Base-by-base conservation (phyloP, 148 eudicot species). In the Cornus controversa region DNA sequence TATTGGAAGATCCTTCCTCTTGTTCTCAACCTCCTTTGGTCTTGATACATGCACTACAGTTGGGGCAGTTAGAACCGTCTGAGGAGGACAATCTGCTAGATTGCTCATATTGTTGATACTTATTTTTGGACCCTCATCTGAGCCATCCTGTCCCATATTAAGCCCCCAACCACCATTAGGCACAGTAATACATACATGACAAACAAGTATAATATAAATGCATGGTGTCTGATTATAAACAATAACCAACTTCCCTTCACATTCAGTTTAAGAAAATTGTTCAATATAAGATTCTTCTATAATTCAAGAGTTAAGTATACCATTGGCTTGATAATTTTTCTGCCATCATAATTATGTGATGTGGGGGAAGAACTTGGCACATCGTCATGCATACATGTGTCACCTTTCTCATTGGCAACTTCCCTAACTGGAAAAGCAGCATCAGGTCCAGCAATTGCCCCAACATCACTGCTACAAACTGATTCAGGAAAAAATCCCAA, bases 1-100 rank as follows among this genome's bases (percentile, higher is more conserved):
- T 65, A 96, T 92, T 11, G 99, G 99, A 71, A 96, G 95, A 69
- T 90, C 93, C 82, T 78, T 87, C 79, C 99, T 90, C 45, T 77
- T 84, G 34, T 73, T 72, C 78, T 91, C 90, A 70, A 93, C 88
- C 76, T 91, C 97, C 79, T 82, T 81, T 65, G 97, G 97, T 66
- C 99, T 89, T 78, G 88, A 83, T n/a, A 96, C 97, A 70, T 82
- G 92, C 63, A 96, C 92, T 65, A 93, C 90, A 63, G 83, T 84
- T 66, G 97, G 92, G 58, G 87, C 63, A 75, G 71, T 71, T 69
- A 27, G 45, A 79, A 78, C 83, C n/a, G 77, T 77, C 57, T 60
- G 63, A 13, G 68, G 40, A 75, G 84, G 72, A 77, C 37, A 40
- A 60, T 65, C 82, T 63, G 34, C 83, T 63, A 65, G 65, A 62